Percentiles rank a stretch among this genome's conserved stretches.
Evolutionary conservation across 306 rosid genomes (phyloP).

Genomic region (Cicer cuneatum): DNA sequence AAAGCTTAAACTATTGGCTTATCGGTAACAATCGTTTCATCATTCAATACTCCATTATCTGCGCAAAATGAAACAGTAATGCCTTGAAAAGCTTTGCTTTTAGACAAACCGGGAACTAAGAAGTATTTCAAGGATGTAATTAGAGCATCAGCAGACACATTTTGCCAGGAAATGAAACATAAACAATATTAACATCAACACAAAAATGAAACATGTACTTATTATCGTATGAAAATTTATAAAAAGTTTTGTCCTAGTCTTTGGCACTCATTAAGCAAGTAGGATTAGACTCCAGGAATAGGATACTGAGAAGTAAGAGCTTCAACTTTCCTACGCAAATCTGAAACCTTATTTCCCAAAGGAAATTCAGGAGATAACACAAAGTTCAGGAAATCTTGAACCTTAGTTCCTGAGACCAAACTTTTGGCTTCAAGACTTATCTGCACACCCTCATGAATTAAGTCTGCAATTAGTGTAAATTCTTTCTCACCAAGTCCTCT

Average conservation of each 20-base stretch:
- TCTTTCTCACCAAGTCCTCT: constrained; percentile 84
- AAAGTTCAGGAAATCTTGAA: constrained; percentile 79
- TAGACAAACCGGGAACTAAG: background rate
- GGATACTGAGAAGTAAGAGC: constrained; percentile 78
- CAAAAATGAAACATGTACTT: constrained; percentile 10
- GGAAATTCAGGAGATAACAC: constrained; percentile 71
- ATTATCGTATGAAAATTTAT: constrained; percentile 38
- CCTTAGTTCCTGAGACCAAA: constrained; percentile 71
- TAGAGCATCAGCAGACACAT: background rate
- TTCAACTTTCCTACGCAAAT: constrained; percentile 77
- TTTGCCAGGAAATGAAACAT: background rate
- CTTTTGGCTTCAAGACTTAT: constrained; percentile 72
- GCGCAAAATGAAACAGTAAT: background rate
- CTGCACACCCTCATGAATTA: constrained; percentile 85
- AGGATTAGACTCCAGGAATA: constrained; percentile 75
- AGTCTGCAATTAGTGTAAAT: constrained; percentile 70
- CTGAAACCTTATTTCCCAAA: constrained; percentile 52
- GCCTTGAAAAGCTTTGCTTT: background rate
- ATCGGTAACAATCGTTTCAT: background rate
- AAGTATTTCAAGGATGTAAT: background rate
- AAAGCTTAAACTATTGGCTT: background rate
- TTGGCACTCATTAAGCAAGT: constrained; percentile 4
- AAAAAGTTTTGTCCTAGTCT: constrained; percentile 19
- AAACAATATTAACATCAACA: constrained; percentile 7
- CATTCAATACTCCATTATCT: background rate